Percentiles rank a stretch among this genome's conserved stretches.
phyloP scores from a whole-genome alignment of 2,329 filamentous ascomycete species.

The Lithohypha guttulata region DNA sequence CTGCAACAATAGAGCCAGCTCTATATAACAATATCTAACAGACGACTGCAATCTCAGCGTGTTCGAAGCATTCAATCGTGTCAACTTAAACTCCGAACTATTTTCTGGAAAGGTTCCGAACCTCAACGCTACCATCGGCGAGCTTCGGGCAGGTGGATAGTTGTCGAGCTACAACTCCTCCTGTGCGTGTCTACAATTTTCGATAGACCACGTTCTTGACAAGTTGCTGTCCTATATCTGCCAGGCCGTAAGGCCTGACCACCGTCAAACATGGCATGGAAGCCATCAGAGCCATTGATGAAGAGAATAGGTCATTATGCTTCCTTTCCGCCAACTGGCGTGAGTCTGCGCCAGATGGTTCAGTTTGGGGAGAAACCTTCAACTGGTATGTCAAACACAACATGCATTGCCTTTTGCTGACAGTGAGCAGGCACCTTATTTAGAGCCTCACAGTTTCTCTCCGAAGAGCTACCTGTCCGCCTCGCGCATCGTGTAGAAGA shows the following conservation, averaged over 20 bases:
- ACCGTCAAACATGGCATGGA: conserved; percentile 69
- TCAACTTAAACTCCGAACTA: too few species aligned
- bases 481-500: conserved; percentile 94
- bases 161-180: conserved; percentile 6
- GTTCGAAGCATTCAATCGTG: background rate
- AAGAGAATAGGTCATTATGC: conserved; percentile 96
- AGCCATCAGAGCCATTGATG: conserved; percentile 80
- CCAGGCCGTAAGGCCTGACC: conserved; percentile 23
- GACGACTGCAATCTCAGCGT: background rate
- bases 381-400: conserved; percentile 56
- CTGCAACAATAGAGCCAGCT: background rate
- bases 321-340: conserved; percentile 90
- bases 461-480: conserved; percentile 93
- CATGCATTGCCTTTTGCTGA: too few species aligned
- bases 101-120: conserved; percentile 3
- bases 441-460: conserved; percentile 93
- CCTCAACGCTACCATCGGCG: conserved; percentile 4
- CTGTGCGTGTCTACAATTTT: conserved; percentile 7
- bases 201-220: conserved; percentile 1
- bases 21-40: background rate
- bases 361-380: conserved; percentile 94
- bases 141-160: conserved; percentile 9
- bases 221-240: conserved; percentile 9
- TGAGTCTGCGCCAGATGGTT: conserved; percentile 96
- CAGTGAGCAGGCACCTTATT: conserved; percentile 76